phyloP scores from a whole-genome alignment of 176 grass and related monocot genomes.

The Pharus latifolius region DNA sequence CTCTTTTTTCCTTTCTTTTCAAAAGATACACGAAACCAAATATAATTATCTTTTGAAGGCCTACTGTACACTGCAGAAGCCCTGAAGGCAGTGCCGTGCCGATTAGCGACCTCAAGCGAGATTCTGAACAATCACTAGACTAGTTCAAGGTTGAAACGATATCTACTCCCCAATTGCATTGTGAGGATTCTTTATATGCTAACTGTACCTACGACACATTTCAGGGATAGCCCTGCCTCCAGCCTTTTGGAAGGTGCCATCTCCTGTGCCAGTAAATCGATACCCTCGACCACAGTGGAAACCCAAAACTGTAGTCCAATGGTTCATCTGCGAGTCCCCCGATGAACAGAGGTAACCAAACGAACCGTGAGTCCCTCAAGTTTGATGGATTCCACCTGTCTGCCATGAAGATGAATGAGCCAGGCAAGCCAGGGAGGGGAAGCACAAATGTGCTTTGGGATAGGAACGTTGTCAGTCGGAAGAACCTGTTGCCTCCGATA shows the following conservation, averaged over 20 bases:
- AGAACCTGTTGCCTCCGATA: constrained; percentile 69
- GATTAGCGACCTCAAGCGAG: neutral
- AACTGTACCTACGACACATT: neutral
- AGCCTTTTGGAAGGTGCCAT: constrained; percentile 64
- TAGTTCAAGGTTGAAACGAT: neutral
- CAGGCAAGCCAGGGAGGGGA: constrained; percentile 62
- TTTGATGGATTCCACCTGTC: constrained; percentile 88
- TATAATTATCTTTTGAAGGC: neutral
- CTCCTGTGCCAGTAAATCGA: constrained; percentile 85
- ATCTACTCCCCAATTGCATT: neutral
- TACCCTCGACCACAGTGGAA: constrained; percentile 62
- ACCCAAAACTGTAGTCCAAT: constrained; percentile 75
- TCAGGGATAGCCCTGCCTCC: constrained; percentile 24
- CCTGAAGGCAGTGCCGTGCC: neutral
- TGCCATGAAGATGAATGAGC: constrained; percentile 89
- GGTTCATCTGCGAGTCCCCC: constrained; percentile 72
- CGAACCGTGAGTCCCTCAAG: constrained; percentile 73
- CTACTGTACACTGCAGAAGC: constrained; percentile 4
- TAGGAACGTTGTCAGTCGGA: constrained; percentile 68
- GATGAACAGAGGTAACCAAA: constrained; percentile 69
- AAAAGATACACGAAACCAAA: neutral
- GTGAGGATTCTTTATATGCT: neutral
- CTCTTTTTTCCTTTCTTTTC: neutral
- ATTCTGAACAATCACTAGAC: neutral
- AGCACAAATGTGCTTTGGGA: constrained; percentile 86